Conservation (phyloP, 805 yeast genomes). For the Torulaspora delbrueckii region DNA sequence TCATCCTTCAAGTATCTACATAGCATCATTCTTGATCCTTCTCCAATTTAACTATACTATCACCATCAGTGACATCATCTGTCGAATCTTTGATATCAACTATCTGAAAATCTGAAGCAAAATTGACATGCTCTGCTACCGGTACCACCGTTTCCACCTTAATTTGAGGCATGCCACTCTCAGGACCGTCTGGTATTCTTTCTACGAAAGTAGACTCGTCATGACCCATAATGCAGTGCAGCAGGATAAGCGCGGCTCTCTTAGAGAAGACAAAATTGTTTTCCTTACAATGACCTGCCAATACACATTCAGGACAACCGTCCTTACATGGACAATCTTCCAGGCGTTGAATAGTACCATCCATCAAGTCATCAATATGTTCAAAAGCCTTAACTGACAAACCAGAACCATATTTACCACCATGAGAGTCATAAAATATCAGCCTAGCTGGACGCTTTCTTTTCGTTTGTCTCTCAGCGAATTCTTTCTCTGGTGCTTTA, state of each 20-base stretch:
- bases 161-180: slow-evolving; percentile 64
- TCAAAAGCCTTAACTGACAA: slow-evolving; percentile 75
- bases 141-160: slow-evolving; percentile 64
- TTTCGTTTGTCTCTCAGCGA: slow-evolving; percentile 65
- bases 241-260: slow-evolving; percentile 70
- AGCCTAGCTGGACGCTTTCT: slow-evolving; percentile 84
- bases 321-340: slow-evolving; percentile 64
- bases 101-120: slow-evolving; percentile 57
- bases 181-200: slow-evolving; percentile 63
- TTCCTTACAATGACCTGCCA: slow-evolving; percentile 77
- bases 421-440: slow-evolving; percentile 77
- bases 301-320: slow-evolving; percentile 78
- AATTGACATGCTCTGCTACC: slow-evolving; percentile 50
- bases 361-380: slow-evolving; percentile 60
- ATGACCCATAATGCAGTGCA: slow-evolving; percentile 57
- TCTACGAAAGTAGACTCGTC: slow-evolving; percentile 32
- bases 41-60: slow-evolving; percentile 1
- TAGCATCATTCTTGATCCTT: slow-evolving; percentile 1
- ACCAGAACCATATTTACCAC: slow-evolving; percentile 78
- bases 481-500: slow-evolving; percentile 95
- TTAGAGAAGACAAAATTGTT: slow-evolving; percentile 78
- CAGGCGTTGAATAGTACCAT: slow-evolving; percentile 54
- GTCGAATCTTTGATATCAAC: slow-evolving; percentile 36
- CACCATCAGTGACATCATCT: neutral
- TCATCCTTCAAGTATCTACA: neutral